Percentiles rank a stretch among this genome's conserved stretches.
Evolutionary conservation across 768 basidiomycete genomes (phyloP).

Genomic region (Mycena rebaudengoi): DNA sequence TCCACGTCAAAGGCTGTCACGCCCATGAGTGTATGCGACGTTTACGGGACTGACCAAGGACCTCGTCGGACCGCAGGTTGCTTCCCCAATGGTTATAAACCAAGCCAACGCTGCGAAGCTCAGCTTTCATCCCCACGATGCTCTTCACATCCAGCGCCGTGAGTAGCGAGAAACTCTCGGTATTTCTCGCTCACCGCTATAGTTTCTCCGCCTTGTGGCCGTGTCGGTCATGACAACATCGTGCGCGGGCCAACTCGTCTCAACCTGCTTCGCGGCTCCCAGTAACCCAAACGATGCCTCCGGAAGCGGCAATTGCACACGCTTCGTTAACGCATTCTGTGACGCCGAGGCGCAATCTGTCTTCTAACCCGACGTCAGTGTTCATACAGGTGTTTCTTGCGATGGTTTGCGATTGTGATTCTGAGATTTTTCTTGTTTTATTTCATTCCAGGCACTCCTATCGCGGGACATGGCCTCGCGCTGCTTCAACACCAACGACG

Average conservation of each 20-base stretch:
- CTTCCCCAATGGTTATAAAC: conserved; percentile 6
- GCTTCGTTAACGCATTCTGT: conserved; percentile 16
- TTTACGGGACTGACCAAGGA: conserved; percentile 8
- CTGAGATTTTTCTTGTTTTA: not conserved
- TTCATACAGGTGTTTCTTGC: conserved; percentile 8
- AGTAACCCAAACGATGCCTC: conserved; percentile 11
- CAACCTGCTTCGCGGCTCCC: conserved; percentile 11
- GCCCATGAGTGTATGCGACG: conserved; percentile 4
- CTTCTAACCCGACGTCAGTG: conserved; percentile 8
- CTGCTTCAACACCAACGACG: conserved; percentile 10
- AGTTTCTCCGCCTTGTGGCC: conserved; percentile 6
- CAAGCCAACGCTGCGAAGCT: not conserved
- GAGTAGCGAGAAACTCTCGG: conserved; percentile 4
- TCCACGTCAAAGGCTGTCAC: not conserved
- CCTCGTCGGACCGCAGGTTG: conserved; percentile 3
- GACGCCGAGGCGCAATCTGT: conserved; percentile 17
- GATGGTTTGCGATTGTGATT: not conserved
- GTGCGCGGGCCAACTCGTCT: conserved; percentile 13
- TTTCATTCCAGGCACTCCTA: conserved; percentile 13
- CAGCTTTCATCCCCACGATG: conserved; percentile 10
- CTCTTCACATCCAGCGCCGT: conserved; percentile 11
- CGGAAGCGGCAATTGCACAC: conserved; percentile 12
- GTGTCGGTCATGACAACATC: conserved; percentile 7
- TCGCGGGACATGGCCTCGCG: conserved; percentile 17
- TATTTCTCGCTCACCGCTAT: conserved; percentile 4